A percentile compares a stretch with the other conserved stretches of the same genome.
Evolutionary conservation across 495 filamentous ascomycete genomes (phyloP).

Genomic region (Penicillium flavigenum): DNA sequence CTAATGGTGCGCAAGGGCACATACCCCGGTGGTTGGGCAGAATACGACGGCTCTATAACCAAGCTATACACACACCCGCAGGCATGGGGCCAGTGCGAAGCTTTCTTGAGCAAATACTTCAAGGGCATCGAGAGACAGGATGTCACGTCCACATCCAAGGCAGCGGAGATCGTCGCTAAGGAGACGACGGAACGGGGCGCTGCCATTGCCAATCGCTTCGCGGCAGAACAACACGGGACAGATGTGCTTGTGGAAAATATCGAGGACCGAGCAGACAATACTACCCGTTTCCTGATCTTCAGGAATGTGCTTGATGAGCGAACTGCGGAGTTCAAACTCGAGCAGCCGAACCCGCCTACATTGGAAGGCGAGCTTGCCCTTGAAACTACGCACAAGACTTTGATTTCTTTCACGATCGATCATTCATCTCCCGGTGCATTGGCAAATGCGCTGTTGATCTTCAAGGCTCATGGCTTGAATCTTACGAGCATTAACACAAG

Average conservation of each 20-base stretch:
- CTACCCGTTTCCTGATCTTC: slow-evolving; percentile 83
- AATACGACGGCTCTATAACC: slow-evolving; percentile 37
- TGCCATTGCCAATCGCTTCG: slow-evolving; percentile 73
- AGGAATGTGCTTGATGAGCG: slow-evolving; percentile 42
- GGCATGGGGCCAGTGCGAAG: slow-evolving; percentile 88
- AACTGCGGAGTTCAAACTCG: slow-evolving; percentile 22
- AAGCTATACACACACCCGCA: slow-evolving; percentile 88
- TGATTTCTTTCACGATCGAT: slow-evolving; percentile 78
- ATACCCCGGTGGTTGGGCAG: slow-evolving; percentile 25
- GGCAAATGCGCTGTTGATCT: slow-evolving; percentile 75
- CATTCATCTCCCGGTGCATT: slow-evolving; percentile 77
- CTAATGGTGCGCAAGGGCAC: slow-evolving; percentile 58
- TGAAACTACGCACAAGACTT: slow-evolving; percentile 57
- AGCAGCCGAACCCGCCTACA: slow-evolving; percentile 15
- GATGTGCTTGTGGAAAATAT: slow-evolving; percentile 70
- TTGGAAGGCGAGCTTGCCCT: slow-evolving; percentile 12
- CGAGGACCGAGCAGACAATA: slow-evolving; percentile 82
- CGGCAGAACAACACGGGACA: slow-evolving; percentile 65
- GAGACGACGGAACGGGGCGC: slow-evolving; percentile 60
- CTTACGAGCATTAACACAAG: slow-evolving; percentile 87
- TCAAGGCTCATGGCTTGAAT: slow-evolving; percentile 70
- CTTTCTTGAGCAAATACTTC: slow-evolving; percentile 65
- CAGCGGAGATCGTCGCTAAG: slow-evolving; percentile 69
- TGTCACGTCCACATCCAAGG: slow-evolving; percentile 80
- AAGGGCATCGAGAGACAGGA: slow-evolving; percentile 75